phyloP scores from a whole-genome alignment of 169 alveolate genomes.

The Plasmodium falciparum region DNA sequence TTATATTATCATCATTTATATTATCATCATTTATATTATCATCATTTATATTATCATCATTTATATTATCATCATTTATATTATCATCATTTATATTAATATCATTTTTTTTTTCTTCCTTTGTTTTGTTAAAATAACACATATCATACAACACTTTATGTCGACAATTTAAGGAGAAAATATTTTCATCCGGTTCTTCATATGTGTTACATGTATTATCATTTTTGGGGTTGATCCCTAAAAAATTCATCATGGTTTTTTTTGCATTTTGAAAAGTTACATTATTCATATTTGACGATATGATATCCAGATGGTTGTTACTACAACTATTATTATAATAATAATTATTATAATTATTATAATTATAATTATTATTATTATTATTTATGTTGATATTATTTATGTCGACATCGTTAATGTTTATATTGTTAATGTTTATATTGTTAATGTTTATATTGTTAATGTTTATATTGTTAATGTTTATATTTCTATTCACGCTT shows the following conservation, averaged over 20 bases:
- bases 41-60: neutral
- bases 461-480: neutral
- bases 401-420: too few relatives aligned
- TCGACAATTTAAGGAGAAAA: conserved; percentile 33
- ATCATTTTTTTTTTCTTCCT: neutral
- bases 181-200: conserved; percentile 20
- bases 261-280: conserved; percentile 22
- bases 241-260: conserved; percentile 65
- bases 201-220: neutral
- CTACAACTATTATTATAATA: neutral
- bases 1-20: neutral
- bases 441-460: neutral
- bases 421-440: neutral
- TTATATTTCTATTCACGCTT: too few relatives aligned
- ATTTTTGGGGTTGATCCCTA: conserved; percentile 41
- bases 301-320: neutral
- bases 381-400: too few relatives aligned
- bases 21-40: neutral
- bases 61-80: too few relatives aligned
- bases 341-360: too few relatives aligned
- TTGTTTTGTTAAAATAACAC: neutral
- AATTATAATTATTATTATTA: neutral
- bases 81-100: too few relatives aligned
- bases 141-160: conserved; percentile 33
- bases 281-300: neutral